Evolutionary conservation across 768 basidiomycete genomes (phyloP), one percentile per base, ranked within the genome.

Genomic region (Cystofilobasidium bisporidii): DNA sequence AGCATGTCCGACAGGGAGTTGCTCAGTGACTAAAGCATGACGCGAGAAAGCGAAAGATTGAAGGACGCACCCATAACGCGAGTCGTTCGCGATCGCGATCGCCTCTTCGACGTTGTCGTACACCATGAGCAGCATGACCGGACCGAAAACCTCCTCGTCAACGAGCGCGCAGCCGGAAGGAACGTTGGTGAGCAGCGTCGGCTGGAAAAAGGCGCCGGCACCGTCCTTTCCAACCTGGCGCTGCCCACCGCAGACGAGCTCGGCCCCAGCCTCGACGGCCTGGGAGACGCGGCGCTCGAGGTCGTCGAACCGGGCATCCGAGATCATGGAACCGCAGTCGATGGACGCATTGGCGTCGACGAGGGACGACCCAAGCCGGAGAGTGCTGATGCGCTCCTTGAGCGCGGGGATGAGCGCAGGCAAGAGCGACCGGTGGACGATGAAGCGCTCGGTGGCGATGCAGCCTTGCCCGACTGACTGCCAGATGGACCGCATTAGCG

Each of bases 371-470:
- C 78, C 91, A 28, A 84, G 78, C n/a, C 90, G 87, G 60, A 97
- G 79, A 72, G 83, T 84, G 40, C 78, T 75, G 43, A 85, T 83
- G 20, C 86, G 83, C n/a, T 12, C 30, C 48, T 64, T 28, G 15
- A 69, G 41, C 10, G 32, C 33, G 2, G 43, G 36, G 24, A 65
- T 32, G n/a, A 69, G 41, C 36, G 40, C 20, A 1, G 56, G 47
- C 30, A 69, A 38, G 72, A 90, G 86, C 0, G 81, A 81, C 0
- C 79, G 74, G 73, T 92, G 91, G 43, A 98, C 90, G 56, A 98
- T 83, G 71, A 98, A 82, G 2, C 92, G 84, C 76, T 99, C 94
- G 70, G 93, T 89, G 41, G 93, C 94, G 72, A 99, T 94, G 76
- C 94, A 99, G 73, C 97, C 97, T 79, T 97, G 94, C 22, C 48